These are phyloP conservation scores for Fusarium sp. DNA, from an alignment of 2,329 filamentous ascomycete species.

Conservation along the genomic window DNA sequence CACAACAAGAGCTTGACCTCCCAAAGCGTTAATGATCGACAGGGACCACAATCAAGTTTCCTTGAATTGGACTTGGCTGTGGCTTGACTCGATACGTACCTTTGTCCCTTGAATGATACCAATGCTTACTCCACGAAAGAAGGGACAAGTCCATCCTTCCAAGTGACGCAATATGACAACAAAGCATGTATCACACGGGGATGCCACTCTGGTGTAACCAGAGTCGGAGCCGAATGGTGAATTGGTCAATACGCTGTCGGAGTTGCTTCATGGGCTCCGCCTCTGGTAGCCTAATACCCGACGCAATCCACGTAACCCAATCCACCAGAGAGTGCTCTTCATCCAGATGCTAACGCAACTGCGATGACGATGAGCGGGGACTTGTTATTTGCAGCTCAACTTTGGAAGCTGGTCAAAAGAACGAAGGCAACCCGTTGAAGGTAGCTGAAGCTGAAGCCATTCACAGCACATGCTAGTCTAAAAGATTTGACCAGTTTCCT, in stretches of 20 bases:
- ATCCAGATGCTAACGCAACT: neutral
- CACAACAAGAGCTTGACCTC: neutral
- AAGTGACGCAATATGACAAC: slow-evolving; percentile 6
- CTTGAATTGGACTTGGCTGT: slow-evolving; percentile 5
- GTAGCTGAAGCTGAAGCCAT: neutral
- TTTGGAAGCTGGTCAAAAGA: neutral
- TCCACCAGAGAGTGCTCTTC: neutral
- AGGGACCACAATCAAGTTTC: slow-evolving; percentile 24
- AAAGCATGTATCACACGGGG: slow-evolving; percentile 8
- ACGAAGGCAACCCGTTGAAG: neutral
- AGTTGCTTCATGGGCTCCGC: neutral
- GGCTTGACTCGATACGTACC: slow-evolving; percentile 9
- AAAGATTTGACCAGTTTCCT: too few species aligned
- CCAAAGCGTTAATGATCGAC: slow-evolving; percentile 17
- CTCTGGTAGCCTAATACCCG: neutral
- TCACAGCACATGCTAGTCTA: neutral
- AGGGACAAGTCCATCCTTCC: neutral
- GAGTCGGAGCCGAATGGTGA: slow-evolving; percentile 11
- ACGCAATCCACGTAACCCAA: neutral
- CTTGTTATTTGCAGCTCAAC: neutral
- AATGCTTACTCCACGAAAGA: neutral
- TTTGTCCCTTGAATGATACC: neutral
- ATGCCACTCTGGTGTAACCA: slow-evolving; percentile 8
- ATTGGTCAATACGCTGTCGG: neutral
- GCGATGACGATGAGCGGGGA: neutral